phyloP scores from a whole-genome alignment of 805 yeast species.

The Maudiozyma turicensis region DNA sequence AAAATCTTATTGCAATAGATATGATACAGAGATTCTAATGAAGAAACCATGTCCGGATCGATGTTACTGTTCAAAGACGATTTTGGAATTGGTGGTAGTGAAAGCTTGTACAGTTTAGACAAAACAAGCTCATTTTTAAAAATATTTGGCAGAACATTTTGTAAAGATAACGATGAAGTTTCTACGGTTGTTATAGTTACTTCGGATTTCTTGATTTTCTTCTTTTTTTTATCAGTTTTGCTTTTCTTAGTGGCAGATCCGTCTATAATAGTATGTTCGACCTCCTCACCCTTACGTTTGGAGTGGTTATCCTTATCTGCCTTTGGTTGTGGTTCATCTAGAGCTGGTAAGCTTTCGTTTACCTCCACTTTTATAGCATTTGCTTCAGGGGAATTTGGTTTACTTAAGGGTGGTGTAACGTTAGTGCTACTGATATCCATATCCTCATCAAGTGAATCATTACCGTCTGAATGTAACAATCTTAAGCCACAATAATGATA shows the following conservation, averaged over 20 bases:
- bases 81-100: constrained; percentile 31
- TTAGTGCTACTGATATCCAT: background rate
- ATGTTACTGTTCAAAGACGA: constrained; percentile 34
- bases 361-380: background rate
- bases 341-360: background rate
- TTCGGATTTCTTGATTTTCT: background rate
- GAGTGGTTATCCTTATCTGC: background rate
- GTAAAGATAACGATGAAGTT: constrained; percentile 1
- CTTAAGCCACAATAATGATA: constrained; percentile 80
- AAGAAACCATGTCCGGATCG: constrained; percentile 51
- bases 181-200: background rate
- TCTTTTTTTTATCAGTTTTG: background rate
- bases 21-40: constrained; percentile 52
- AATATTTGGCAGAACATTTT: constrained; percentile 1
- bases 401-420: background rate
- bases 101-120: constrained; percentile 14
- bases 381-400: background rate
- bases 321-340: background rate
- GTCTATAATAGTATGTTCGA: background rate
- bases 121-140: constrained; percentile 5
- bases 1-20: constrained; percentile 56
- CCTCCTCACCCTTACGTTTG: background rate
- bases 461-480: constrained; percentile 18
- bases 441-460: background rate
- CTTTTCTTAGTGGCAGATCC: background rate